A percentile compares a stretch with the other conserved stretches of the same genome.
Conservation (phyloP, 2,329 filamentous ascomycete species). For the Colletotrichum neosansevieriae region DNA sequence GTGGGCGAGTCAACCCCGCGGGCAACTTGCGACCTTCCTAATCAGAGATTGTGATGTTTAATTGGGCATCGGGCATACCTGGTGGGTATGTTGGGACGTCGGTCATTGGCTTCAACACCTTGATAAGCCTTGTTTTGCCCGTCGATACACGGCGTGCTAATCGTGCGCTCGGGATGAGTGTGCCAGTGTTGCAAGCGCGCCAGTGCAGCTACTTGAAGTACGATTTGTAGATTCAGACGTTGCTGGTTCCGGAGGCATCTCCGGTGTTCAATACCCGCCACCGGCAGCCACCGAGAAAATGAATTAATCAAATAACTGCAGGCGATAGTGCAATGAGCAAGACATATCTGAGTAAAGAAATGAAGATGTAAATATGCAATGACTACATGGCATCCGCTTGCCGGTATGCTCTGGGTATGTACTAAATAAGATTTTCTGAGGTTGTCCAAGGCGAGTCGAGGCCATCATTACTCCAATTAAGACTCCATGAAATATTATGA, state of each 20-base stretch:
- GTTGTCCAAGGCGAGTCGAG: background rate
- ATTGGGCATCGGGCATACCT: conserved; percentile 1
- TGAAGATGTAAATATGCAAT: conserved; percentile 19
- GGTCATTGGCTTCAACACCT: background rate
- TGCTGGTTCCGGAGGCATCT: no score
- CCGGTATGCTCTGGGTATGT: conserved; percentile 23
- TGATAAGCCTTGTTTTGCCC: no score
- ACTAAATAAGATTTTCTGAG: conserved; percentile 14
- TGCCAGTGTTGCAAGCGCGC: no score
- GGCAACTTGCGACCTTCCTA: conserved; percentile 28
- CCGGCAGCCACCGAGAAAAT: no score
- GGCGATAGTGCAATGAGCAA: no score
- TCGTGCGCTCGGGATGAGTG: no score
- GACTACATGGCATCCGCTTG: conserved; percentile 16
- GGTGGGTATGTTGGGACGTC: background rate
- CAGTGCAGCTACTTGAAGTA: no score
- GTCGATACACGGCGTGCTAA: no score
- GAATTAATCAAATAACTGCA: no score
- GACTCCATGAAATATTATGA: background rate
- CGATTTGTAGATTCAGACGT: no score
- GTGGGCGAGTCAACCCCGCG: conserved; percentile 20
- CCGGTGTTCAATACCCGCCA: no score
- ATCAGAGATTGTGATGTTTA: background rate
- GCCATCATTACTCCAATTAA: conserved; percentile 11
- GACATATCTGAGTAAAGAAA: background rate